Evolutionary conservation across 202 grass and related monocot genomes (phyloP).

Genomic region (Carex sylvatica): DNA sequence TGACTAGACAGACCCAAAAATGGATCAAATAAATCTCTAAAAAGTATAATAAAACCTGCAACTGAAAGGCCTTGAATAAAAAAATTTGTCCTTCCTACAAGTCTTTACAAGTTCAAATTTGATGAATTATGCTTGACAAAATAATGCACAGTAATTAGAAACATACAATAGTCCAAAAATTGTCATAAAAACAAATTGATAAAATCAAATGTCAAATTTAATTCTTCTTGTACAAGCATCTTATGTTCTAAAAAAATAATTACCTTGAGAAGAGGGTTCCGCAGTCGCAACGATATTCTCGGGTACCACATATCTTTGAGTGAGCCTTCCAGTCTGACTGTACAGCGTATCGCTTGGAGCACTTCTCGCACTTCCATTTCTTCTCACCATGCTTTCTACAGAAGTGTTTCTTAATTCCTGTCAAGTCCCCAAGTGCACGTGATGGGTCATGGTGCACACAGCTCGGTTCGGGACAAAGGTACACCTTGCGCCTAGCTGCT

Average conservation of each 20-base stretch:
- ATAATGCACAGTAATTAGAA: not conserved
- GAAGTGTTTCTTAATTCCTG: slow-evolving; percentile 99
- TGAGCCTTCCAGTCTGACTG: slow-evolving; percentile 99
- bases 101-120: not conserved
- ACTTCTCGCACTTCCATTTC: slow-evolving; percentile 99
- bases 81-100: not conserved
- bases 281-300: slow-evolving; percentile 96
- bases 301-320: slow-evolving; percentile 95
- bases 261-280: slow-evolving; percentile 97
- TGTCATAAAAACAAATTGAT: not conserved
- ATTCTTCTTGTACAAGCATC: not conserved
- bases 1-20: slow-evolving; percentile 28
- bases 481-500: slow-evolving; percentile 58
- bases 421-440: slow-evolving; percentile 88
- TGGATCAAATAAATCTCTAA: slow-evolving; percentile 13
- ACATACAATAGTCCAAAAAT: not conserved
- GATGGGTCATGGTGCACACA: slow-evolving; percentile 94
- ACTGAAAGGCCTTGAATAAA: not conserved
- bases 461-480: slow-evolving; percentile 89
- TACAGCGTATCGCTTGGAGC: slow-evolving; percentile 94
- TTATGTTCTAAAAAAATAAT: slow-evolving; percentile 19
- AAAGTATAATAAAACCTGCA: not conserved
- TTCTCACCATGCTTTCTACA: slow-evolving; percentile 99
- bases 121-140: not conserved
- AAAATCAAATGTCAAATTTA: slow-evolving; percentile 3